Conservation (phyloP, 1,139 yeast species). For the Pichia cactophila region DNA sequence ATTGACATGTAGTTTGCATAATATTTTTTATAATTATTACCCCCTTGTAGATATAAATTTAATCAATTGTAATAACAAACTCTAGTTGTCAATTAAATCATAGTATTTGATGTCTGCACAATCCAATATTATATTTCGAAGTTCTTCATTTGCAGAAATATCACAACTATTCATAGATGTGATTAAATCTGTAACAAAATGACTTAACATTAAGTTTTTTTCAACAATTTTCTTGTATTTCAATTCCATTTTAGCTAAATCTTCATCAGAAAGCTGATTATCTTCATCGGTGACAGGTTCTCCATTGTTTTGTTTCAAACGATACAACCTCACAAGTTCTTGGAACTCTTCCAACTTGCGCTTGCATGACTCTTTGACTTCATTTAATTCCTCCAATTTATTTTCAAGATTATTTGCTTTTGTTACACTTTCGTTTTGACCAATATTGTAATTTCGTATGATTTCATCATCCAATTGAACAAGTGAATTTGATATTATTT, state of each 20-base stretch:
- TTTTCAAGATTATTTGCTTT: background rate
- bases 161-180: slow-evolving; percentile 25
- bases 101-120: slow-evolving; percentile 28
- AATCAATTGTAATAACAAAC: background rate
- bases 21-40: background rate
- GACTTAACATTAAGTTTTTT: slow-evolving; percentile 24
- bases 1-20: slow-evolving; percentile 10
- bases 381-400: background rate
- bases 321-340: background rate
- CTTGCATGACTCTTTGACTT: slow-evolving; percentile 9
- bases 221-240: slow-evolving; percentile 14
- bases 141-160: slow-evolving; percentile 23
- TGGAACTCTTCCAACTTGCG: slow-evolving; percentile 10
- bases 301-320: background rate
- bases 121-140: slow-evolving; percentile 27
- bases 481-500: slow-evolving; percentile 1
- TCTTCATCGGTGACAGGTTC: background rate
- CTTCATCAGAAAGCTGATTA: background rate
- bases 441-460: background rate
- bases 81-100: slow-evolving; percentile 15
- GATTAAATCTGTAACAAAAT: slow-evolving; percentile 28
- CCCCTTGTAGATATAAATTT: background rate
- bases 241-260: background rate
- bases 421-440: background rate
- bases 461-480: background rate